Base-by-base conservation (phyloP, 306 rosid species). In the Cyclanthera cordifolia region DNA sequence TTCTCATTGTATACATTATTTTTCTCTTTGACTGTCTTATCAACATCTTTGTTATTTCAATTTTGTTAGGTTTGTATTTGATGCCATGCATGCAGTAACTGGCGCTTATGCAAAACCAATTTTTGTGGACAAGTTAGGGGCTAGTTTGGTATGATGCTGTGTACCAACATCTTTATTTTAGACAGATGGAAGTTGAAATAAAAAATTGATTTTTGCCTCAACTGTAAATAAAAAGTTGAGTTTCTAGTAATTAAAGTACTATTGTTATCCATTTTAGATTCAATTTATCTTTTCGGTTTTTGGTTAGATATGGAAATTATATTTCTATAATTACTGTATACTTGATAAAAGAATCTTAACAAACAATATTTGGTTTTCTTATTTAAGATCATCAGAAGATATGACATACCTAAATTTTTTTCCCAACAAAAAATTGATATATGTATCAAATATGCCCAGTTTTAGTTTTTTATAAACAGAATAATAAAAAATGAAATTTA, bases 71-170 rank as follows among this genome's bases (percentile, higher is more conserved):
- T 88, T 90, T 77, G 48, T 78, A 60, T 90, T 85, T 76, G 99
- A 93, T 66, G 97, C 96, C 78, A 94, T 94, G 99, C 99, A 94
- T 78, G 99, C 99, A 21, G 91, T 94, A 75, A 83, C 96, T 74
- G 99, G 99, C 60, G 97, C 99, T 77, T 94, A 94, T 80, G 91
- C 96, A 39, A 83, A 80, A 74, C 97, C 99, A 37, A 94, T 94
- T 73, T 94, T 90, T 73, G 95, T 90, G 73, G 99, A 94, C 74
- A 88, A 85, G 80, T 88, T 94, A 41, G 95, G 97, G 60, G 97
- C 92, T 28, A 73, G 73, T 79, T 83, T 6, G 85, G 97, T 94
- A 85, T 53, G 85, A 83, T 53, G 84, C 73, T 72, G 32, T 53
- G 61, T 52, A 55, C 60, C 61, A 75, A 6, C 69, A 39, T 46